A percentile compares a stretch with the other conserved stretches of the same genome.
phyloP scores from a whole-genome alignment of 2,329 filamentous ascomycete species.

The Hypoxylon sp. region DNA sequence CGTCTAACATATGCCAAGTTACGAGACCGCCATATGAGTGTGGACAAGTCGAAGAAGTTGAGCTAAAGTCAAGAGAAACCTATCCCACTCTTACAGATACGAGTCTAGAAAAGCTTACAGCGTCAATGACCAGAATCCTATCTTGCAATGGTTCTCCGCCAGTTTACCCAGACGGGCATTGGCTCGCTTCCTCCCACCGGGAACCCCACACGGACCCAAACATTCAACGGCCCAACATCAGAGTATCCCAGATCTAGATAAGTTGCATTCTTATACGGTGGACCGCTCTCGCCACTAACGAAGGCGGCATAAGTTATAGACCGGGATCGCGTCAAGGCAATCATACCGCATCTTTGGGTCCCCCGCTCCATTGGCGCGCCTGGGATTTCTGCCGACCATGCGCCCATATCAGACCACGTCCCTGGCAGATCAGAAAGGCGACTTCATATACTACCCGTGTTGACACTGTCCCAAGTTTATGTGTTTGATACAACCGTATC shows the following conservation, averaged over 20 bases:
- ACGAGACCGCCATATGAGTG: too few species aligned
- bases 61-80: too few species aligned
- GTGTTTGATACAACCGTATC: too few species aligned
- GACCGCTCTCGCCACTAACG: too few species aligned
- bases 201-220: constrained; percentile 1
- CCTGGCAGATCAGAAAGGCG: neutral
- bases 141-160: too few species aligned
- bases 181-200: constrained; percentile 15
- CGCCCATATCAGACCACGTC: constrained; percentile 9
- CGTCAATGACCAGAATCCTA: too few species aligned
- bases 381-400: neutral
- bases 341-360: neutral
- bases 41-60: too few species aligned
- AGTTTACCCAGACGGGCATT: neutral
- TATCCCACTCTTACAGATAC: too few species aligned
- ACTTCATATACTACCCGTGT: neutral
- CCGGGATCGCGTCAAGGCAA: neutral
- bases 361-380: constrained; percentile 7
- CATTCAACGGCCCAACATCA: too few species aligned
- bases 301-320: neutral
- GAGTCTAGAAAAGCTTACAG: too few species aligned
- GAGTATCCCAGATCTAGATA: neutral
- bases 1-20: too few species aligned
- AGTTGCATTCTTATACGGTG: neutral
- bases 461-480: neutral